Percentiles rank a stretch among this genome's conserved stretches.
phyloP scores from a whole-genome alignment of 106 monocot genomes.

The Posidonia australis region DNA sequence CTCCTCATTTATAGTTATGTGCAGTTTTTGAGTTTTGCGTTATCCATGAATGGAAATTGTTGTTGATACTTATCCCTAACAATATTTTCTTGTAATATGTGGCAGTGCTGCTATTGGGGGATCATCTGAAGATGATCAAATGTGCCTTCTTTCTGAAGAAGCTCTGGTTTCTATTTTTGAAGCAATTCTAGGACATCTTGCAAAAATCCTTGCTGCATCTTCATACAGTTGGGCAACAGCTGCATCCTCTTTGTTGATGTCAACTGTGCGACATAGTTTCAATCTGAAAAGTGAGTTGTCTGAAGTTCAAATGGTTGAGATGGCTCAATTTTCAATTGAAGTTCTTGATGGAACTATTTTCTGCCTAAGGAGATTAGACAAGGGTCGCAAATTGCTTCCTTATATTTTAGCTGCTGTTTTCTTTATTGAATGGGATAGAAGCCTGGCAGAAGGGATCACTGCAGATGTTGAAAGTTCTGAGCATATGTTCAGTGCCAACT shows the following conservation, averaged over 20 bases:
- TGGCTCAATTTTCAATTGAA: conserved; percentile 52
- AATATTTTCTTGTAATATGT: not conserved
- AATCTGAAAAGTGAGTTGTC: conserved; percentile 17
- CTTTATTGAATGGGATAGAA: conserved; percentile 55
- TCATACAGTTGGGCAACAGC: conserved; percentile 46
- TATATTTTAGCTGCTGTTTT: conserved; percentile 66
- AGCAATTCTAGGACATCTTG: conserved; percentile 35
- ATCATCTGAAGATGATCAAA: conserved; percentile 44
- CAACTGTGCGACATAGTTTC: conserved; percentile 13
- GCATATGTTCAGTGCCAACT: not conserved
- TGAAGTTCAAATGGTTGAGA: conserved; percentile 17
- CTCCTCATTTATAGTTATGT: too few species aligned
- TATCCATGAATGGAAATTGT: too few species aligned
- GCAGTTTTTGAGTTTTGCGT: too few species aligned
- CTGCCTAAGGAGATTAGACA: conserved; percentile 34
- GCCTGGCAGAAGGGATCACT: not conserved
- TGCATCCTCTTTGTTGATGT: conserved; percentile 34
- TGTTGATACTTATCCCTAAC: not conserved
- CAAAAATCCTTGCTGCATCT: conserved; percentile 32
- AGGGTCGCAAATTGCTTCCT: conserved; percentile 32
- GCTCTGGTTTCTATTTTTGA: conserved; percentile 31
- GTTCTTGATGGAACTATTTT: conserved; percentile 64
- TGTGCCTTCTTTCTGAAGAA: conserved; percentile 56
- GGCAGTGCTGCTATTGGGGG: conserved; percentile 73
- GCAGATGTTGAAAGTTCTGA: not conserved